A percentile compares a stretch with the other conserved stretches of the same genome.
These are phyloP conservation scores for Neurospora sp. DNA, from an alignment of 495 filamentous ascomycete genomes.

Conservation along the genomic window DNA sequence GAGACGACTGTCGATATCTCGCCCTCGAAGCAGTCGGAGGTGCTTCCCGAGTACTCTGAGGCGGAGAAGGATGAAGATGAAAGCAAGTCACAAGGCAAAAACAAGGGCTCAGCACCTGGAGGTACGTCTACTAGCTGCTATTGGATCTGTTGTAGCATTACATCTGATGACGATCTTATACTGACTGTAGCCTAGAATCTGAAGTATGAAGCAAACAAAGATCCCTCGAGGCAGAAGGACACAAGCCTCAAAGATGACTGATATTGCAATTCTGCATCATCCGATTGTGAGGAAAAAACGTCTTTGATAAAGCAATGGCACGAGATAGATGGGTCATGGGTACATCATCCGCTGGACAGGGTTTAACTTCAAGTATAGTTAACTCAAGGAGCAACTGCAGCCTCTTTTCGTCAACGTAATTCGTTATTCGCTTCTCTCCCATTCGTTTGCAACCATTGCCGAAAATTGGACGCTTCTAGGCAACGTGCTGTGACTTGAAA, in stretches of 20 bases:
- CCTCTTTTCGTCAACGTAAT: no score
- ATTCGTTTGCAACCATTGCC: no score
- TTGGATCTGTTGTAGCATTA: neutral
- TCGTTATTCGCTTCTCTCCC: no score
- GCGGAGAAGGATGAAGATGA: neutral
- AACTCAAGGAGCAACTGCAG: no score
- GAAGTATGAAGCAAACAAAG: neutral
- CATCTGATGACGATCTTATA: neutral
- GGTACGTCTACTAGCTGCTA: neutral
- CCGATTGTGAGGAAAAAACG: neutral
- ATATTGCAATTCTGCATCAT: neutral
- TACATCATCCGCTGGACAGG: no score
- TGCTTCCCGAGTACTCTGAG: neutral
- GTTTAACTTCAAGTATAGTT: no score
- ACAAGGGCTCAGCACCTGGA: neutral
- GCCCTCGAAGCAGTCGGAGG: neutral
- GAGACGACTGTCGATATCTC: neutral
- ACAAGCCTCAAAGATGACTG: no score
- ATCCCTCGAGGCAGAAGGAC: neutral
- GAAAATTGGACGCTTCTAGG: no score
- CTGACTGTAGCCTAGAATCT: neutral
- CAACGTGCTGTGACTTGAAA: no score
- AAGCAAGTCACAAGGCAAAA: no score
- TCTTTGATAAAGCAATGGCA: neutral
- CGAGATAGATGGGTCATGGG: neutral